Evolutionary conservation across 495 filamentous ascomycete species (phyloP), one percentile per base, ranked within the genome.

Genomic region (Bacidia rubella): DNA sequence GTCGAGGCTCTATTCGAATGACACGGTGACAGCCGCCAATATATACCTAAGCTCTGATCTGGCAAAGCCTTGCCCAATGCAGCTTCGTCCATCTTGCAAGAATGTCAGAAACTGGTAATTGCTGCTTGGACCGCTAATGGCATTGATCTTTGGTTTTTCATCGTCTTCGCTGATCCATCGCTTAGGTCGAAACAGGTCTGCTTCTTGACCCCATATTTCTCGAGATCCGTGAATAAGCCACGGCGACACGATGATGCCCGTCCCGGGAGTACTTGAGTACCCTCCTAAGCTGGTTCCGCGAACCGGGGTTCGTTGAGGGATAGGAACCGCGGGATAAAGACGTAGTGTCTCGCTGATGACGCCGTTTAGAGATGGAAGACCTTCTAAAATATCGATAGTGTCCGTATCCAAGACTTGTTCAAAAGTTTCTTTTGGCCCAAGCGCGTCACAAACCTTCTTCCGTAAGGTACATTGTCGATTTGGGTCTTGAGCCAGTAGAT

Each of bases 51-150:
- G 38, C 49, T 72, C 70, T 0, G 68, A 68, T 2, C 64, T 52
- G n/a, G 70, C 70, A 62, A 74, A 72, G 27, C 70, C 68, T 57
- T 74, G 68, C n/a, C 73, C 74, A 53, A 75, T 72, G 59, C 74
- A 77, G 9, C 62, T 53, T 10, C 74, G 61, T 57, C 67, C 70
- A 2, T 73, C 74, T 54, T 74, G 71, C 51, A 74, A 55, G 47
- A 77, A 74, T 0, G 68, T 72, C 46, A 75, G 69, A 56, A 70
- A 68, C 1, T 67, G 66, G 45, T 70, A 70, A 49, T 72, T 74
- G 0, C 70, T 73, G 17, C 66, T 65, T 3, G 69, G 68, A 0
- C 68, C 71, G 0, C 69, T 68, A 0, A 67, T 70, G 21, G 74
- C 69, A 26, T 17, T 9, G 35, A 39, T 39, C 35, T n/a, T 39